These are phyloP conservation scores for Fraxinus platypoda DNA, from an alignment of 305 asterid genomes.

Conservation along the genomic window DNA sequence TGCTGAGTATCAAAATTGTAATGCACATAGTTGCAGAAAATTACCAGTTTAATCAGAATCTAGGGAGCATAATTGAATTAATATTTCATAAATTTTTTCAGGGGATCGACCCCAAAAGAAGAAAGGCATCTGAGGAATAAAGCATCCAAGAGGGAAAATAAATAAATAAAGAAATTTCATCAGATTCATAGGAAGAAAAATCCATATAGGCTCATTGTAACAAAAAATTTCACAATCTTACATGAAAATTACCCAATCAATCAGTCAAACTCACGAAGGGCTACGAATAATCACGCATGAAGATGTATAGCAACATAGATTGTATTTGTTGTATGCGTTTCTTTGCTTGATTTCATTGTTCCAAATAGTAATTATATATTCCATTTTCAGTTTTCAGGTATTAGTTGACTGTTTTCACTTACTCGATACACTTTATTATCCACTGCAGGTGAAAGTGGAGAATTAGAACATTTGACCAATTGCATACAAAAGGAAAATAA, in stretches of 20 bases:
- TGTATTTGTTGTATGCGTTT: not conserved
- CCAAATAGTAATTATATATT: not conserved
- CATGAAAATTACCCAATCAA: not conserved
- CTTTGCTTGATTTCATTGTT: not conserved
- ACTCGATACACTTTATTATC: not conserved
- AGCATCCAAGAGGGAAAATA: not conserved
- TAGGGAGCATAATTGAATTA: not conserved
- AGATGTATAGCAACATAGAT: not conserved
- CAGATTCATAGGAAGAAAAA: not conserved
- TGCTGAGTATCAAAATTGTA: not conserved
- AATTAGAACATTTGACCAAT: not conserved
- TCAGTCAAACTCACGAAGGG: not conserved
- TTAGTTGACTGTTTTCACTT: not conserved
- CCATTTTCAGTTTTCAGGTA: not conserved
- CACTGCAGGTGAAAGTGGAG: not conserved
- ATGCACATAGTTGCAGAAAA: not conserved
- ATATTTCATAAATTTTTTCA: not conserved
- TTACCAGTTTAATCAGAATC: not conserved
- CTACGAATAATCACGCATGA: not conserved
- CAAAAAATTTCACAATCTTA: not conserved
- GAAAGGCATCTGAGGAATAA: not conserved
- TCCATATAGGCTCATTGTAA: not conserved
- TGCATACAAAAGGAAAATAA: slow-evolving; percentile 8
- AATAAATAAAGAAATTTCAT: not conserved
- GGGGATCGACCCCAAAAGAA: not conserved